These are phyloP conservation scores for Podaxis mareebaensis DNA, from an alignment of 768 basidiomycete genomes.

Conservation along the genomic window DNA sequence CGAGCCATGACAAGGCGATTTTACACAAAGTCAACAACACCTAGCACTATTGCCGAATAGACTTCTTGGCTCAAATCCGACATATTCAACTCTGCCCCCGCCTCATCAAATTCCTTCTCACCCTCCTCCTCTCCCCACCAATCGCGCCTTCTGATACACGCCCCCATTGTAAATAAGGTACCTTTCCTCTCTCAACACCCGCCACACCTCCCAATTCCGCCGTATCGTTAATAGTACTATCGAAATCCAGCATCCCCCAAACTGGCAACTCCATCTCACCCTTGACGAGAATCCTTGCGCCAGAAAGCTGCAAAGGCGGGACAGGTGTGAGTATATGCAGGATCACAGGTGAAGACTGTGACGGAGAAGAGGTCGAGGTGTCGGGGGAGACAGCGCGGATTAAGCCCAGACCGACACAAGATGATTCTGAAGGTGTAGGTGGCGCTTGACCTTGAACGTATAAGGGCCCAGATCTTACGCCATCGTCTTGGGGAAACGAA, in stretches of 20 bases:
- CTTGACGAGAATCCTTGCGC: slow-evolving; percentile 62
- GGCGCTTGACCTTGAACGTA: slow-evolving; percentile 58
- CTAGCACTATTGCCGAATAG: too few species aligned
- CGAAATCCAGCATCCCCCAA: slow-evolving; percentile 84
- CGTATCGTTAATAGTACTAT: slow-evolving; percentile 11
- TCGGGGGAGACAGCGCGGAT: slow-evolving; percentile 51
- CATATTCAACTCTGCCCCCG: slow-evolving; percentile 61
- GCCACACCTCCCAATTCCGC: slow-evolving; percentile 32
- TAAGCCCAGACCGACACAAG: slow-evolving; percentile 75
- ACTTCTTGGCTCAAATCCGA: background rate
- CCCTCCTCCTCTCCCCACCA: slow-evolving; percentile 70
- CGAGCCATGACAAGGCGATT: too few species aligned
- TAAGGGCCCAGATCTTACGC: slow-evolving; percentile 32
- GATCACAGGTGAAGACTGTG: slow-evolving; percentile 20
- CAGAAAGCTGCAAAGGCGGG: slow-evolving; percentile 45
- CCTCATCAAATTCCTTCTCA: slow-evolving; percentile 87
- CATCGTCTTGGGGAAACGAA: background rate
- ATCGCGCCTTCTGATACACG: slow-evolving; percentile 56
- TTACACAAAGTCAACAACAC: too few species aligned
- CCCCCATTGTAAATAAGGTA: slow-evolving; percentile 80
- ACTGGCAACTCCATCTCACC: slow-evolving; percentile 89
- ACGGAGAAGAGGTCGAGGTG: slow-evolving; percentile 5
- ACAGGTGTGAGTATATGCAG: slow-evolving; percentile 85
- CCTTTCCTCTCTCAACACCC: slow-evolving; percentile 55
- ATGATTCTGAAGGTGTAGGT: slow-evolving; percentile 62